phyloP scores from a whole-genome alignment of 106 monocot genomes.

The Allium cepa region DNA sequence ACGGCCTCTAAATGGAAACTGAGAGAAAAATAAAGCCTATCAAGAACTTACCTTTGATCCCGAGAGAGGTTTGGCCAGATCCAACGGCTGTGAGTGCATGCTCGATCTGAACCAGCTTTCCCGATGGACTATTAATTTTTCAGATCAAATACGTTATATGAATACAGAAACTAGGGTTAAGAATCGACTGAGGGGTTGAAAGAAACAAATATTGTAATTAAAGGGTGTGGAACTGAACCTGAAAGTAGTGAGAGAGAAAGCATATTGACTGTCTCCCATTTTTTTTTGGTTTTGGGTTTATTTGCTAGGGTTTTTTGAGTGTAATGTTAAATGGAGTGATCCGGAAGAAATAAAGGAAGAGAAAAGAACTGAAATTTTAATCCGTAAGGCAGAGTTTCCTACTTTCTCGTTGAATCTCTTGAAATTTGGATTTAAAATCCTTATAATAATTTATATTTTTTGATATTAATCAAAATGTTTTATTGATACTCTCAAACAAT shows the following conservation, averaged over 20 bases:
- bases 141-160: not conserved
- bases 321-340: no score
- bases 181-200: not conserved
- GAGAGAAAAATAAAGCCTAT: not conserved
- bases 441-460: no score
- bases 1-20: no score
- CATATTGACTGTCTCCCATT: constrained; percentile 20
- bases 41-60: constrained; percentile 77
- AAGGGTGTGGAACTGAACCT: constrained; percentile 2
- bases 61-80: constrained; percentile 98
- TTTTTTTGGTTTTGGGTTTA: no score
- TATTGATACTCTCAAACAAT: no score
- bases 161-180: constrained; percentile 2
- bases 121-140: constrained; percentile 53
- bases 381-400: no score
- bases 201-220: not conserved
- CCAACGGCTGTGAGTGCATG: constrained; percentile 87
- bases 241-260: constrained; percentile 23
- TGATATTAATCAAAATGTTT: no score
- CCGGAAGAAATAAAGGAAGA: no score
- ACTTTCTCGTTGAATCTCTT: no score
- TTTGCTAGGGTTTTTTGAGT: not conserved
- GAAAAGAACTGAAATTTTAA: no score
- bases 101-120: constrained; percentile 98
- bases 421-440: no score